Evolutionary conservation across 495 filamentous ascomycete species (phyloP), one percentile per base, ranked within the genome.

Genomic region (Emericellopsis terricola): DNA sequence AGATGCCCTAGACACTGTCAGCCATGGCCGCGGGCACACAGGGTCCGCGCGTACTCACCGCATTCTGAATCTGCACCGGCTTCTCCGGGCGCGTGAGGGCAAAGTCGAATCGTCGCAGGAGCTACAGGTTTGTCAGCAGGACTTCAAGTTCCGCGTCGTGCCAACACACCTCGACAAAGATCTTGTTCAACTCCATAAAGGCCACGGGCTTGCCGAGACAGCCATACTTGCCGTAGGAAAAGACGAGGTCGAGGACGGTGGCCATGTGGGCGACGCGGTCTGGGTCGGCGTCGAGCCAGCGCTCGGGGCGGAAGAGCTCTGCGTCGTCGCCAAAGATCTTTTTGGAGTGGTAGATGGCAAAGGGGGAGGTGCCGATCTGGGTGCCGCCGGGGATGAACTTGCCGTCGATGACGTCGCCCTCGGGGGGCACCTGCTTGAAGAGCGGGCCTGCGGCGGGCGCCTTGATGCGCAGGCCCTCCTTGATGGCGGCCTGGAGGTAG

Each of bases 401-500:
- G 2, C 70, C 60, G n/a, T 54, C 44, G 19, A 70, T 29, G 11
- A 41, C 53, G 33, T 69, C 62, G 3, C 67, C 69, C 19, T 44
- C 57, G 0, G 47, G 21, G 6, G 68, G 67, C 8, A 61, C 52
- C 16, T 60, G 48, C 27, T 59, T 58, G 2, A 48, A 37, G 17
- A 64, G 39, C 13, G 64, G 43, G 15, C 53, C 44, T 3, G 44
- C 36, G 3, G 46, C 42, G 8, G 53, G 43, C n/a, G 54, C 59
- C 37, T 49, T 60, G 19, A 65, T 46, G 5, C 66, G 48, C 44
- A 62, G 50, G 6, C 52, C 53, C 41, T 67, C 63, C 36, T 52
- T 55, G 10, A 68, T 53, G 29, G 59, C 60, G 10, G 62, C 62
- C 41, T 58, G 50, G 33, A 68, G 53, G 46, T 68, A 71, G 7